A percentile compares a stretch with the other conserved stretches of the same genome.
Evolutionary conservation across 2,329 filamentous ascomycete species (phyloP).

Genomic region (Colletotrichum horii): DNA sequence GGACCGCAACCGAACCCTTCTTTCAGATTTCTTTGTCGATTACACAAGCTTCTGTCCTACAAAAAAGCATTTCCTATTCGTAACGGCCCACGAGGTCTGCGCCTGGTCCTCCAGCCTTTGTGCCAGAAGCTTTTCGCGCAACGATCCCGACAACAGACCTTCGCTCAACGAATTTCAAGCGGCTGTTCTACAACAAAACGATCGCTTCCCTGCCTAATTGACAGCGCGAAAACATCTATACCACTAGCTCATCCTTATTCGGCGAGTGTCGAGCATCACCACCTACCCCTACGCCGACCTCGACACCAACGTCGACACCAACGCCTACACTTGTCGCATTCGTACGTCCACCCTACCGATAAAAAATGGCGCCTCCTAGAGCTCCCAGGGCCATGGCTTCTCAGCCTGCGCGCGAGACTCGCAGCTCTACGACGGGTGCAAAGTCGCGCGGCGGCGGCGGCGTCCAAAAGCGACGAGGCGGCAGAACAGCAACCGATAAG

Average conservation of each 20-base stretch:
- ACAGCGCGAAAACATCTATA: not conserved
- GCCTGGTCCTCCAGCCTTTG: not conserved
- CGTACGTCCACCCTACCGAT: not conserved
- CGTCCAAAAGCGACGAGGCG: slow-evolving; percentile 54
- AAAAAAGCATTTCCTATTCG: not conserved
- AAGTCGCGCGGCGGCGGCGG: slow-evolving; percentile 45
- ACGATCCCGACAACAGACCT: not conserved
- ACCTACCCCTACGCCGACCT: not conserved
- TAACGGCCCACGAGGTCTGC: not conserved
- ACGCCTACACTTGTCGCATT: not conserved
- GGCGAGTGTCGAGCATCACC: not conserved
- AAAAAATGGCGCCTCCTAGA: slow-evolving; percentile 23
- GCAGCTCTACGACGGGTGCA: slow-evolving; percentile 31
- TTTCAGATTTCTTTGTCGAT: not conserved
- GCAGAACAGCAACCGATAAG: slow-evolving; percentile 47
- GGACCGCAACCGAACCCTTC: not conserved
- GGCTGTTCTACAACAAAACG: not conserved
- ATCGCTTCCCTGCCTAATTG: not conserved
- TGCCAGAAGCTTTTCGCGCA: not conserved
- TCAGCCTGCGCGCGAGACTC: slow-evolving; percentile 34
- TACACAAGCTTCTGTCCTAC: not conserved
- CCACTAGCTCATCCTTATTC: not conserved
- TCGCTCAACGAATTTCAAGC: not conserved
- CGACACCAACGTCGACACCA: not conserved
- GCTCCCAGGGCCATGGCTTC: slow-evolving; percentile 17